Evolutionary conservation across 768 basidiomycete species (phyloP).

Genomic region (Holtermannia corniformis): DNA sequence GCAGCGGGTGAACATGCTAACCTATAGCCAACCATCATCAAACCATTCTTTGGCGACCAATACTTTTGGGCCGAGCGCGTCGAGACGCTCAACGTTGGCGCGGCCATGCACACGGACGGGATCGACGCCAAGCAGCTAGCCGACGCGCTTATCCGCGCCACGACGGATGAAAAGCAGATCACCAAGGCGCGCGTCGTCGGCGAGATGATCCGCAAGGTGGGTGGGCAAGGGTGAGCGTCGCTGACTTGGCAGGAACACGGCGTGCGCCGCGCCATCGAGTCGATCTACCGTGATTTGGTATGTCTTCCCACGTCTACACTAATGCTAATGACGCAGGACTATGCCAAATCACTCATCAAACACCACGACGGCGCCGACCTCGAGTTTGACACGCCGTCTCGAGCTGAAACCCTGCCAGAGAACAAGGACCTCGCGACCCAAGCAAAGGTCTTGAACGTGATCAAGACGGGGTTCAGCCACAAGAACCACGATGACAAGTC

Average conservation of each 20-base stretch:
- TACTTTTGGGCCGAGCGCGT: constrained; percentile 97
- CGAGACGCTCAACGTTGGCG: constrained; percentile 88
- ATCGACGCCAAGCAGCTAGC: constrained; percentile 68
- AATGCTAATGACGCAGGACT: constrained; percentile 48
- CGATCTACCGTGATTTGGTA: constrained; percentile 81
- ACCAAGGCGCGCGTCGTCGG: constrained; percentile 73
- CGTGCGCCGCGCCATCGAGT: constrained; percentile 84
- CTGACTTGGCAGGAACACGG: constrained; percentile 64
- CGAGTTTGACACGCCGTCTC: background rate
- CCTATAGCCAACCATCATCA: constrained; percentile 71
- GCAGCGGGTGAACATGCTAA: background rate
- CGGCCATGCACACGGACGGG: constrained; percentile 61
- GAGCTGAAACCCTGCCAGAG: background rate
- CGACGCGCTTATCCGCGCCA: constrained; percentile 69
- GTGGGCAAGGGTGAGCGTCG: constrained; percentile 16
- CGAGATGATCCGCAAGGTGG: constrained; percentile 72
- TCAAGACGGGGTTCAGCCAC: background rate
- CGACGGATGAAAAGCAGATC: constrained; percentile 80
- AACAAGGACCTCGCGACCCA: background rate
- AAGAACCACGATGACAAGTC: background rate
- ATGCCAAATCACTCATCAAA: constrained; percentile 79
- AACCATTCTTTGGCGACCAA: constrained; percentile 96
- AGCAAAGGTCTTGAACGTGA: background rate
- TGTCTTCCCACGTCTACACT: constrained; percentile 2
- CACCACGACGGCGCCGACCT: constrained; percentile 26